Evolutionary conservation across 1,284 basidiomycete species (phyloP), one percentile per base, ranked within the genome.

Genomic region (Cryptococcus floricola): DNA sequence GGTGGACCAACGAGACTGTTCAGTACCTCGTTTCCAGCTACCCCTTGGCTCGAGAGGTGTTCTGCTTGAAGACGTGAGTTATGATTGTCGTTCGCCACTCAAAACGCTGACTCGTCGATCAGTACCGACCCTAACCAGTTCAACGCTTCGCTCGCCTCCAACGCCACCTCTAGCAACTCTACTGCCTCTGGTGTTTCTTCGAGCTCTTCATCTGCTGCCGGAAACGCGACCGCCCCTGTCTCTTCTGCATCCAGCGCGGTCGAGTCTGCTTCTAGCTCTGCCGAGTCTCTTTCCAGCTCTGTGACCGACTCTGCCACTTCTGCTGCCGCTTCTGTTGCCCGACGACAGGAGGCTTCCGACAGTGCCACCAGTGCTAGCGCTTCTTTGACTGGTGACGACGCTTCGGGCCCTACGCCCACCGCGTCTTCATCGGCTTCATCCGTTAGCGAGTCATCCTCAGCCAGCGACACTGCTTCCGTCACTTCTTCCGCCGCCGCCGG

Each of bases 31-130:
- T 70, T 46, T 50, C 52, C 51, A 50, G 61, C 13, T 74, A 75
- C 59, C 73, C 69, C 4, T 60, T 74, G 23, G 70, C 71, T 13
- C 64, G 75, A 19, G 73, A 77, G 59, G 61, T 74, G 13, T 52
- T 62, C 18, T 78, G 75, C 46, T 61, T 76, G 58, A 70, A 74
- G 56, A 74, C 71, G 62, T 67, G 51, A 58, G 66, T 34, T 18
- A 3, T 49, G 13, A 18, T 10, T 39, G 16, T 37, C 50, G 50
- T 47, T 23, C 54, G 38, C 44, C 18, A 48, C 25, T 27, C 39
- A 41, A 12, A 44, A 28, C 38, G 37, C 44, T 45, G 50, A 46
- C 34, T 41, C 16, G n/a, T 19, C 10, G 2, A 39, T 25, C 53
- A 62, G 54, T 39, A 50, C 48, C 39, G 49, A 61, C 19, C 52